phyloP scores from a whole-genome alignment of 192 early-diverging fungal species.

The Dispira parvispora region DNA sequence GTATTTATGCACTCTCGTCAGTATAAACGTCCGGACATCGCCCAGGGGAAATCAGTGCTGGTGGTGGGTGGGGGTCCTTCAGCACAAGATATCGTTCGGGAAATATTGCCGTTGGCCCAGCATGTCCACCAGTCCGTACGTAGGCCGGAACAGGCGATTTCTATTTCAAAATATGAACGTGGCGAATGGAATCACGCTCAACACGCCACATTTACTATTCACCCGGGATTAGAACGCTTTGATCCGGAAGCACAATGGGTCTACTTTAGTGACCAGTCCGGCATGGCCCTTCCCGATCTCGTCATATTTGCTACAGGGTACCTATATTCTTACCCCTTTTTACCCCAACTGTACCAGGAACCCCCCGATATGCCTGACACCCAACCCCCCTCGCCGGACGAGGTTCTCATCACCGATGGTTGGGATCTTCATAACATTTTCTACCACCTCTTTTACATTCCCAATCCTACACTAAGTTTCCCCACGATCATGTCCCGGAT shows the following conservation, averaged over 20 bases:
- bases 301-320: conserved; percentile 44
- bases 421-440: conserved; percentile 23
- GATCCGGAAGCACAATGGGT: conserved; percentile 9
- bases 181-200: not conserved
- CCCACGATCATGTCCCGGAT: conserved; percentile 29
- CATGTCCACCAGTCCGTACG: conserved; percentile 21
- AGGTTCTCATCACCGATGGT: conserved; percentile 17
- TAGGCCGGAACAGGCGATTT: conserved; percentile 9
- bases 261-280: conserved; percentile 12
- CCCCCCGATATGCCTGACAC: not conserved
- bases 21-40: not conserved
- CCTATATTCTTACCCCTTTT: conserved; percentile 34
- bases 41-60: conserved; percentile 17
- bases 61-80: conserved; percentile 27
- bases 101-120: conserved; percentile 16
- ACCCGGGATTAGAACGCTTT: conserved; percentile 14
- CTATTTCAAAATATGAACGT: conserved; percentile 1
- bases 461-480: conserved; percentile 29
- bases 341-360: conserved; percentile 13
- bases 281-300: conserved; percentile 16
- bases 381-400: conserved; percentile 1
- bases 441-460: conserved; percentile 22
- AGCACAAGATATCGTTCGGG: conserved; percentile 23
- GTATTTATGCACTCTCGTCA: conserved; percentile 1
- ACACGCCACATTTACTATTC: not conserved